Percentiles rank a stretch among this genome's conserved stretches.
phyloP scores from a whole-genome alignment of 1,139 yeast species.

The Groenewaldozyma auringiensis region DNA sequence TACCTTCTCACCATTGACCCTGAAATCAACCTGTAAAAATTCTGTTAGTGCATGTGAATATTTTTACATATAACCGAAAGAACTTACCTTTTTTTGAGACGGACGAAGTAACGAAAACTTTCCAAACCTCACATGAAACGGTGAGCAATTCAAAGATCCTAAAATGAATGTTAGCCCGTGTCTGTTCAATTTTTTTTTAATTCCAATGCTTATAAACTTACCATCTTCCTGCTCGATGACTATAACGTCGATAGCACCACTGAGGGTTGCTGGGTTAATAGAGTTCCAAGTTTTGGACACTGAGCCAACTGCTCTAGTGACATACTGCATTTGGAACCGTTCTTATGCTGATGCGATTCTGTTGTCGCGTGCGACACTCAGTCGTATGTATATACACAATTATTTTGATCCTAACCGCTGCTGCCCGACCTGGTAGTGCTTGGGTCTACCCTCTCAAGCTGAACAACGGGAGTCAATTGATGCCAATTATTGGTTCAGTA shows the following conservation, averaged over 20 bases:
- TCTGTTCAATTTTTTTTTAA: not conserved
- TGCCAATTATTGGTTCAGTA: no score
- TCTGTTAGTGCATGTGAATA: no score
- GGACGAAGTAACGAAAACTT: conserved; percentile 88
- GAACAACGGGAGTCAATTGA: no score
- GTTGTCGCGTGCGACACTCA: no score
- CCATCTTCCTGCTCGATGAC: conserved; percentile 90
- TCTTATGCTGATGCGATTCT: not conserved
- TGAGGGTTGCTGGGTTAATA: conserved; percentile 87
- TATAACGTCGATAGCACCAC: conserved; percentile 96
- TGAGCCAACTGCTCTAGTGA: conserved; percentile 88
- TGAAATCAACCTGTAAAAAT: conserved; percentile 56
- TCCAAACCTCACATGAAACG: conserved; percentile 95
- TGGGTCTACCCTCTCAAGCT: no score
- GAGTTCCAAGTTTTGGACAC: conserved; percentile 97
- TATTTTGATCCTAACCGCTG: no score
- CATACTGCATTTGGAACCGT: conserved; percentile 70
- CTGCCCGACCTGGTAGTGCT: not conserved
- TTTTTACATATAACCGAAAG: not conserved
- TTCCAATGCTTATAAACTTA: conserved; percentile 15
- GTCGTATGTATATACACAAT: no score
- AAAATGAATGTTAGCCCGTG: not conserved
- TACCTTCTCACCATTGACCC: conserved; percentile 74
- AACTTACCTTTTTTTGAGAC: conserved; percentile 70
- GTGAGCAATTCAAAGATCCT: conserved; percentile 80